A percentile compares a stretch with the other conserved stretches of the same genome.
Evolutionary conservation across 192 early-diverging fungal genomes (phyloP).

Genomic region (Coemansia sp.): DNA sequence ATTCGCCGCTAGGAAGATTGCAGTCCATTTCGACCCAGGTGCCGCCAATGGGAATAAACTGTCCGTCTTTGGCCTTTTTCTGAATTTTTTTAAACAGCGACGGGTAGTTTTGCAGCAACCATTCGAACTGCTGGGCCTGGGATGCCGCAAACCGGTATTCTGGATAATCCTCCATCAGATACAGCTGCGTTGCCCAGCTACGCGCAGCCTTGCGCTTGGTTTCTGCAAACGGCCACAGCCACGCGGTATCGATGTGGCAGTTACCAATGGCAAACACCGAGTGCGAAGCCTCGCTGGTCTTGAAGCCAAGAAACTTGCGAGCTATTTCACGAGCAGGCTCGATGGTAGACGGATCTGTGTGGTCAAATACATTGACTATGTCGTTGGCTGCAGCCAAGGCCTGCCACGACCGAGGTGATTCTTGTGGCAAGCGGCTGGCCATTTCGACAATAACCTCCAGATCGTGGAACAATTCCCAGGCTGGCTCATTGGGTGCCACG

Average conservation of each 20-base stretch:
- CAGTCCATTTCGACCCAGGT: constrained; percentile 99
- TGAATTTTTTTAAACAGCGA: constrained; percentile 76
- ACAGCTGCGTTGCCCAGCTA: constrained; percentile 76
- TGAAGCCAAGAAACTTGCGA: constrained; percentile 66
- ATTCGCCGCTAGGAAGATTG: constrained; percentile 94
- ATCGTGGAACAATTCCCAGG: constrained; percentile 74
- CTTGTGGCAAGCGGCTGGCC: constrained; percentile 70
- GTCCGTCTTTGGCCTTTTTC: constrained; percentile 65
- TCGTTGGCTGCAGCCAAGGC: constrained; percentile 79
- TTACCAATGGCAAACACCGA: constrained; percentile 88
- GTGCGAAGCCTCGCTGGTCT: constrained; percentile 62
- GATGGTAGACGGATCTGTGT: constrained; percentile 45
- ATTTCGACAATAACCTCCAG: constrained; percentile 80
- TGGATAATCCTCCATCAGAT: constrained; percentile 85
- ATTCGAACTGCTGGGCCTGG: constrained; percentile 95
- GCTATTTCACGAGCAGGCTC: constrained; percentile 57
- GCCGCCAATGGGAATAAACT: constrained; percentile 90
- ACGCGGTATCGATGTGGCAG: constrained; percentile 88
- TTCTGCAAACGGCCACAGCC: constrained; percentile 96
- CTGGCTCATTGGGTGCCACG: constrained; percentile 69
- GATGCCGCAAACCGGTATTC: constrained; percentile 89
- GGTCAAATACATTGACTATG: constrained; percentile 76
- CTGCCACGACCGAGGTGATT: constrained; percentile 71
- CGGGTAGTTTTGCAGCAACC: constrained; percentile 84
- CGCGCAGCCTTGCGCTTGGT: constrained; percentile 90